phyloP scores from a whole-genome alignment of 2,329 filamentous ascomycete genomes.

The Cercospora zeina region DNA sequence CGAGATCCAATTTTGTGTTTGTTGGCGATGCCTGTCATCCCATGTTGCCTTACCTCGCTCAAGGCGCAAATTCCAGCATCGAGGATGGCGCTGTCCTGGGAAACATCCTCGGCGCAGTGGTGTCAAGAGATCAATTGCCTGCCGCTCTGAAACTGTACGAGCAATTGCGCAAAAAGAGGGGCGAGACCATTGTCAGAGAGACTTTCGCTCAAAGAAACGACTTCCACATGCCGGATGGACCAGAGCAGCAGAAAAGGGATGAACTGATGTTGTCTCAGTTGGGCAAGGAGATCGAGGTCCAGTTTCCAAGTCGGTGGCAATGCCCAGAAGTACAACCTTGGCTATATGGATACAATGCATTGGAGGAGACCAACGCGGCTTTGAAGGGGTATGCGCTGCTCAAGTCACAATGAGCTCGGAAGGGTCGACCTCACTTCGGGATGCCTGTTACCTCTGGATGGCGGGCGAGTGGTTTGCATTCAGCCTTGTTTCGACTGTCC shows the following conservation, averaged over 20 bases:
- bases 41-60: constrained; percentile 50
- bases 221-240: constrained; percentile 52
- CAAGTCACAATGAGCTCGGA: neutral
- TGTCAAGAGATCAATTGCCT: constrained; percentile 44
- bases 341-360: constrained; percentile 65
- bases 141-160: constrained; percentile 50
- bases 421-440: neutral
- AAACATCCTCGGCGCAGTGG: constrained; percentile 55
- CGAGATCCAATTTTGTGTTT: constrained; percentile 53
- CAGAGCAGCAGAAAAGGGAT: constrained; percentile 60
- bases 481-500: neutral
- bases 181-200: constrained; percentile 60
- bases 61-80: constrained; percentile 66
- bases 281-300: constrained; percentile 53
- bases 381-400: constrained; percentile 19
- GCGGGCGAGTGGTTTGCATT: neutral
- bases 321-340: constrained; percentile 64
- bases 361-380: constrained; percentile 50
- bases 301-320: constrained; percentile 65
- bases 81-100: constrained; percentile 69
- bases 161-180: constrained; percentile 50
- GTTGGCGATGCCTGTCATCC: constrained; percentile 61
- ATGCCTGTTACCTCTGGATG: neutral
- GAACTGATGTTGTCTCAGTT: constrained; percentile 58
- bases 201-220: constrained; percentile 56